Evolutionary conservation across 2,329 filamentous ascomycete genomes (phyloP).

Genomic region (Sporothrix dimorphospora): DNA sequence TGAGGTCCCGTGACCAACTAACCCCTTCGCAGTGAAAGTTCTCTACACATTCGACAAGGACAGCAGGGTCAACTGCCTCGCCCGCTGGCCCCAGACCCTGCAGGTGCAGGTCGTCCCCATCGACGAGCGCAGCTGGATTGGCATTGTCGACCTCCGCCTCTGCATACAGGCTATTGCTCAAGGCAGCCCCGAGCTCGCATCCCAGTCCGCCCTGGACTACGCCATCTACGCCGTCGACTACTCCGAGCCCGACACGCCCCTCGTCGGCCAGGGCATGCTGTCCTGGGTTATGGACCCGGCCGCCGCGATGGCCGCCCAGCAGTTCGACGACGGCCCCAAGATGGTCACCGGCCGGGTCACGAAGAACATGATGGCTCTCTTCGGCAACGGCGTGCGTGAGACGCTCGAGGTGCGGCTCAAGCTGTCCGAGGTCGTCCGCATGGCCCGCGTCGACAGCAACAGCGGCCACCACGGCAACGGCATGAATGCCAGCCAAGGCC

Average conservation of each 20-base stretch:
- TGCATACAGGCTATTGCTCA: slow-evolving; percentile 81
- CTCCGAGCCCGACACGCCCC: slow-evolving; percentile 88
- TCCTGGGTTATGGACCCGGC: slow-evolving; percentile 71
- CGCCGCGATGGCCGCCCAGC: slow-evolving; percentile 41
- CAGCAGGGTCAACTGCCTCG: slow-evolving; percentile 85
- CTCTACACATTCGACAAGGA: slow-evolving; percentile 94
- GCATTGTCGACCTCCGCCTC: slow-evolving; percentile 81
- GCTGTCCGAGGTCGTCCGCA: slow-evolving; percentile 74
- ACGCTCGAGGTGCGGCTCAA: slow-evolving; percentile 92
- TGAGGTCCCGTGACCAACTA: slow-evolving; percentile 14
- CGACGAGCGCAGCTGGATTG: slow-evolving; percentile 79
- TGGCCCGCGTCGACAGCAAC: slow-evolving; percentile 42
- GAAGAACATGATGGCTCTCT: slow-evolving; percentile 81
- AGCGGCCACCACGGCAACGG: slow-evolving; percentile 11
- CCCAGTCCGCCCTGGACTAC: slow-evolving; percentile 75
- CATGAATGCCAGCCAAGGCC: slow-evolving; percentile 10
- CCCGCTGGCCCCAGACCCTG: slow-evolving; percentile 78
- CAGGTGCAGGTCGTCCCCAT: slow-evolving; percentile 79
- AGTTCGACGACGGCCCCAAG: slow-evolving; percentile 54
- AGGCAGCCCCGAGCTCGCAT: slow-evolving; percentile 83
- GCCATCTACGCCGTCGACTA: slow-evolving; percentile 98
- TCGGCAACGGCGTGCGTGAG: slow-evolving; percentile 80
- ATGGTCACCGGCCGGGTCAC: slow-evolving; percentile 89
- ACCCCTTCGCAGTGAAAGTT: slow-evolving; percentile 74
- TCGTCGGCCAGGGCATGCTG: slow-evolving; percentile 94